Evolutionary conservation across 352 stramenopile genomes (phyloP), one percentile per base, ranked within the genome.

Genomic region (Peronospora farinosa): DNA sequence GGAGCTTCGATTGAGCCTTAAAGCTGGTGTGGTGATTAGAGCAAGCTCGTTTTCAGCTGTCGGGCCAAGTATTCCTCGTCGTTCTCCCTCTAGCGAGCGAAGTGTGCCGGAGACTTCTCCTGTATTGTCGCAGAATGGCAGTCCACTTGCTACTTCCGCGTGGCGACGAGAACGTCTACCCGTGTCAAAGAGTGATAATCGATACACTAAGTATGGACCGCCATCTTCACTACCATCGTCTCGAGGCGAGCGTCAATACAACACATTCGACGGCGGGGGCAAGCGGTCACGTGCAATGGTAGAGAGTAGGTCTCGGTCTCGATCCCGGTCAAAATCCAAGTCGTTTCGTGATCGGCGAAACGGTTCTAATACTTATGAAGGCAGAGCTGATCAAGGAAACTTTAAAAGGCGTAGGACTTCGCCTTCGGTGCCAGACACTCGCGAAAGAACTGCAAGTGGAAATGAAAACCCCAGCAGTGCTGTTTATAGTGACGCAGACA

Each of bases 41-140:
- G 40, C 30, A 10, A 56, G 54, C 12, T 67, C 50, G 27, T 71
- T 57, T n/a, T 30, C 57, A 31, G 43, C 38, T 12, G 8, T 19
- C 3, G 30, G 27, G 21, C 12, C 28, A n/a, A 44, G 27, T 21
- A 41, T 33, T 0, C 57, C 66, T 32, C 40, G 38, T 25, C 54
- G 66, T 21, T 78, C 71, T 21, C 59, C 16, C 23, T 78, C 70
- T 11, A 77, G 16, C n/a, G 71, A 78, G 7, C 41, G 60, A 39
- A 60, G 10, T 55, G 21, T 21, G 8, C 53, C 54, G 6, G 50
- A 57, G 11, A 25, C 52, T 43, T 70, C 52, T 0, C 57, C 62
- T 40, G 13, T 46, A 21, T 57, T 25, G 7, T 60, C 46, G 25
- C 47, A 63, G 21, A 60, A 50, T 43, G 49, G 39, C 11, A 67